Evolutionary conservation across 2,329 filamentous ascomycete genomes (phyloP), one percentile per base, ranked within the genome.

Genomic region (Didymellaceae sp.): DNA sequence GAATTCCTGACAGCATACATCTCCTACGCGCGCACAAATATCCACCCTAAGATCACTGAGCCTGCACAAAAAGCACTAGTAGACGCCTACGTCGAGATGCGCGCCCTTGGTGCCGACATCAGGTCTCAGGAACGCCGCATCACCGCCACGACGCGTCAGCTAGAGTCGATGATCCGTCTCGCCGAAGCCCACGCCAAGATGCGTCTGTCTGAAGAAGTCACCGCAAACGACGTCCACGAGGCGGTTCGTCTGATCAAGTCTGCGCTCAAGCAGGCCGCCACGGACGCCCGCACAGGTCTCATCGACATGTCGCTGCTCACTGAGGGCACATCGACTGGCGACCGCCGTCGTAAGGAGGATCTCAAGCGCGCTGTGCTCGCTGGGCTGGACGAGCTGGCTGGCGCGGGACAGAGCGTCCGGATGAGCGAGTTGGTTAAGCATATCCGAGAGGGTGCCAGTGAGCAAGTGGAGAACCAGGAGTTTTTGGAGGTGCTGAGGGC

Each of bases 111-210:
- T 54, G 75, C 78, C 33, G 78, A 81, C 52, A 75, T 81, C 17
- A 90, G 93, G 39, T 83, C 91, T 2, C 85, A 90, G 3, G 95
- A 99, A 75, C 93, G 95, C 74, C 90, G 94, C 61, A 99, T 99
- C 77, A 99, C 94, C 0, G 94, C 94, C 31, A 99, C 94, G 3
- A 99, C 95, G 0, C 86, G 94, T 70, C 94, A 99, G 75, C 82
- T 99, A 5, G 95, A 99, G 77, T 94, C 89, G 35, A 99, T 99
- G 95, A 97, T 99, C 70, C 93, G 94, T 55, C 87, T 99, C 3
- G 79, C 92, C 1, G 94, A 99, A 78, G 94, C 92, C 0, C 95
- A 99, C 74, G 95, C 94, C 40, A 97, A 97, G 75, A 99, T 99
- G 95, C 89, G 94, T 4, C 83, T 99, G 5, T 85, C 88, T 0